Percentiles rank a stretch among this genome's conserved stretches.
These are phyloP conservation scores for Platanthera guangdongensis DNA, from an alignment of 106 monocot genomes.

Conservation along the genomic window DNA sequence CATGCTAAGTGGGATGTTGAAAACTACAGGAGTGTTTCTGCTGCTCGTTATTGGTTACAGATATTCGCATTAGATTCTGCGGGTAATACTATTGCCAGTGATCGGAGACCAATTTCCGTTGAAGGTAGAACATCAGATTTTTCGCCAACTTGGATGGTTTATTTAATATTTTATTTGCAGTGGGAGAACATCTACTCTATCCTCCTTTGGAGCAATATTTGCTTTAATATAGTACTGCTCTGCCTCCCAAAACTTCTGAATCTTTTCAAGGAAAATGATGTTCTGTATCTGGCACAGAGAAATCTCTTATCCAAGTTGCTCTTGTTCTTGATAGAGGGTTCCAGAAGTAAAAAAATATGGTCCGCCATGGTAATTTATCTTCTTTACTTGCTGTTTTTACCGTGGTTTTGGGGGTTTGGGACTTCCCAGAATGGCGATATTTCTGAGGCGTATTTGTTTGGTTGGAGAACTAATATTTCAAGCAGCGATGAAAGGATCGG, in stretches of 20 bases:
- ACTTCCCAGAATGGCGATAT: slow-evolving; percentile 55
- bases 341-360: slow-evolving; percentile 51
- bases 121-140: slow-evolving; percentile 37
- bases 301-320: slow-evolving; percentile 22
- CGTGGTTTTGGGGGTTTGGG: slow-evolving; percentile 74
- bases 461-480: slow-evolving; percentile 38
- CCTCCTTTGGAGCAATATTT: slow-evolving; percentile 56
- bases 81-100: slow-evolving; percentile 36
- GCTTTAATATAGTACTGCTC: slow-evolving; percentile 34
- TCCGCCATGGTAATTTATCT: slow-evolving; percentile 41
- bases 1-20: slow-evolving; percentile 75
- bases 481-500: slow-evolving; percentile 17
- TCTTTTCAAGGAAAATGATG: slow-evolving; percentile 37
- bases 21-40: slow-evolving; percentile 41
- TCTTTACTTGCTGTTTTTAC: slow-evolving; percentile 40
- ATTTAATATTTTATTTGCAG: slow-evolving; percentile 39
- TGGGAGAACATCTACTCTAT: slow-evolving; percentile 55
- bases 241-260: slow-evolving; percentile 47
- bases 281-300: slow-evolving; percentile 29
- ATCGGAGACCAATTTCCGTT: slow-evolving; percentile 54
- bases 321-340: slow-evolving; percentile 68
- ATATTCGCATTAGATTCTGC: slow-evolving; percentile 38
- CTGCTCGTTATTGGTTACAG: slow-evolving; percentile 55
- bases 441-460: slow-evolving; percentile 45
- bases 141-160: slow-evolving; percentile 28